Evolutionary conservation across 805 yeast species (phyloP).

Genomic region (Brettanomyces naardenensis): DNA sequence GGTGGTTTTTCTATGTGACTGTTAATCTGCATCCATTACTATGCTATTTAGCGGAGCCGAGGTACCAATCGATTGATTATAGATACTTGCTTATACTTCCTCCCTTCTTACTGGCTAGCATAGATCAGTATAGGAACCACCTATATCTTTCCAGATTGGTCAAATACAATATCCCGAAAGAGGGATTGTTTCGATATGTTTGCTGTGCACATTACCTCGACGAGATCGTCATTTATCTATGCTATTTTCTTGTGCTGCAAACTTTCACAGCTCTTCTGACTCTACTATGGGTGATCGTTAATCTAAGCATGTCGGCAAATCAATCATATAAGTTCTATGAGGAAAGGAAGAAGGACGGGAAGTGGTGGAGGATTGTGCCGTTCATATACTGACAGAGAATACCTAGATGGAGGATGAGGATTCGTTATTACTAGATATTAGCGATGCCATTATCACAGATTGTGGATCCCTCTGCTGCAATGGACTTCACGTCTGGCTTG

Average conservation of each 20-base stretch:
- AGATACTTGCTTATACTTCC: no score
- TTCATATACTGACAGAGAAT: conserved; percentile 14
- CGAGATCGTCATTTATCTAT: conserved; percentile 49
- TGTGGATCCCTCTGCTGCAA: no score
- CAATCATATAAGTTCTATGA: conserved; percentile 44
- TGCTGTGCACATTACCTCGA: conserved; percentile 66
- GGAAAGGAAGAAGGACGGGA: conserved; percentile 8
- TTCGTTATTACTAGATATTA: no score
- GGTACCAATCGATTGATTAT: no score
- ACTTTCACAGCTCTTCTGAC: conserved; percentile 18
- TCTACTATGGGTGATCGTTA: conserved; percentile 33
- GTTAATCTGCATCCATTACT: conserved; percentile 31
- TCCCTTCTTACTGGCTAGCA: conserved; percentile 28
- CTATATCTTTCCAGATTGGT: conserved; percentile 35
- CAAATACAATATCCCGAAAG: conserved; percentile 51
- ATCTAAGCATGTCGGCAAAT: conserved; percentile 47
- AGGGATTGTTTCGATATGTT: conserved; percentile 40
- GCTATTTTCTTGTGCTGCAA: conserved; percentile 16
- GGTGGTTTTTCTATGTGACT: conserved; percentile 48
- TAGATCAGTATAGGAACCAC: conserved; percentile 46
- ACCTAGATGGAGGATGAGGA: no score
- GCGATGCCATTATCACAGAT: no score
- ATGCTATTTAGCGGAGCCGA: conserved; percentile 6
- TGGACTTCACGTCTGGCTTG: no score
- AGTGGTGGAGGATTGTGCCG: conserved; percentile 22